A percentile compares a stretch with the other conserved stretches of the same genome.
phyloP scores from a whole-genome alignment of 2,329 filamentous ascomycete genomes.

The Leptographium radiaticola region DNA sequence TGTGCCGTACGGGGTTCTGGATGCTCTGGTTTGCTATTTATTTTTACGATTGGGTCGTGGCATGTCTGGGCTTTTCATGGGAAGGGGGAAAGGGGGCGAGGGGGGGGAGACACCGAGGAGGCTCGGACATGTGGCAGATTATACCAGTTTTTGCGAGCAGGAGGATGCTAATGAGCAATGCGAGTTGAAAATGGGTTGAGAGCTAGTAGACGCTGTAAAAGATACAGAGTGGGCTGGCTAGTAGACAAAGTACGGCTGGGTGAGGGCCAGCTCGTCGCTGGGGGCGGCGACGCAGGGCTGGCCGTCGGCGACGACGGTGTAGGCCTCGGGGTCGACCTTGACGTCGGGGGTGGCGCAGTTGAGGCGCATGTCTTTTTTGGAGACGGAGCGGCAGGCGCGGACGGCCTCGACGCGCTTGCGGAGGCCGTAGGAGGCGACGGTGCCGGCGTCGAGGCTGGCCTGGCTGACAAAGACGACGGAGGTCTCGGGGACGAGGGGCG shows the following conservation, averaged over 20 bases:
- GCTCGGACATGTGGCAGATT: too few species aligned
- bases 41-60: too few species aligned
- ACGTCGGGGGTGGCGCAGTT: conserved; percentile 77
- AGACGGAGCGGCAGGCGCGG: conserved; percentile 55
- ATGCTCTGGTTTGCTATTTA: too few species aligned
- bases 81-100: too few species aligned
- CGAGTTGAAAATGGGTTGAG: too few species aligned
- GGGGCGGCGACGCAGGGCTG: conserved; percentile 61
- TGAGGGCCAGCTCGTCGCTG: conserved; percentile 55
- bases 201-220: too few species aligned
- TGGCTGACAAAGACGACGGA: conserved; percentile 76
- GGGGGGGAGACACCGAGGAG: too few species aligned
- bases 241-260: conserved; percentile 67
- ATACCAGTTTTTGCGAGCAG: too few species aligned
- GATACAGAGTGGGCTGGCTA: too few species aligned
- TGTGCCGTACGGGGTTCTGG: too few species aligned
- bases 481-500: conserved; percentile 54
- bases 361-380: conserved; percentile 82
- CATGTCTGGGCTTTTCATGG: too few species aligned
- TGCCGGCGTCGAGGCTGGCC: conserved; percentile 53
- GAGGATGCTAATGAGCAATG: too few species aligned
- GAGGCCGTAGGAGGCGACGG: conserved; percentile 58
- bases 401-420: conserved; percentile 72
- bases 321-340: conserved; percentile 84
- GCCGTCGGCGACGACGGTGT: conserved; percentile 77